Conservation (phyloP, 2,329 filamentous ascomycete species). For the Fusarium anguioides region DNA sequence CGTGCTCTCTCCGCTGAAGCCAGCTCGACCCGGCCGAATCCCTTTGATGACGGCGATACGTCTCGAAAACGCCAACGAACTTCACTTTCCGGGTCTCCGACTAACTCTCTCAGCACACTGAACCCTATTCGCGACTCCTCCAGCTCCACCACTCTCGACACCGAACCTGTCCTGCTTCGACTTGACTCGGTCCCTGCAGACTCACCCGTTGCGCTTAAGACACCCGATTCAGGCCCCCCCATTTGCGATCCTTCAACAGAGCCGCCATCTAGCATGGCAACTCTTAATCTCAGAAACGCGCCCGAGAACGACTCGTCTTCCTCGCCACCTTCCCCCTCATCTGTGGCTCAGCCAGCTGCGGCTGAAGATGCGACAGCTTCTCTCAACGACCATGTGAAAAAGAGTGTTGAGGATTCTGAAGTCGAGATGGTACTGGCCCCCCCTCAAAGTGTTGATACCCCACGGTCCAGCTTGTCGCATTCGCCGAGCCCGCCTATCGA, state of each 20-base stretch:
- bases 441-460: conserved; percentile 41
- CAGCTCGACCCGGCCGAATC: conserved; percentile 71
- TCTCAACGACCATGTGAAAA: conserved; percentile 50
- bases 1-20: conserved; percentile 72
- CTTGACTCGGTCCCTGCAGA: conserved; percentile 41
- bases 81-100: conserved; percentile 66
- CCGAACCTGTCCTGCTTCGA: conserved; percentile 44
- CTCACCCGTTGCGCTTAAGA: conserved; percentile 55
- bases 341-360: conserved; percentile 38
- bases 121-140: conserved; percentile 49
- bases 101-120: conserved; percentile 61
- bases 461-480: conserved; percentile 53
- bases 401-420: conserved; percentile 61
- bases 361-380: background rate
- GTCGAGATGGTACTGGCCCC: conserved; percentile 48
- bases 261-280: conserved; percentile 66
- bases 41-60: conserved; percentile 69
- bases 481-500: conserved; percentile 59
- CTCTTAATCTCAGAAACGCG: conserved; percentile 67
- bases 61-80: conserved; percentile 72
- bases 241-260: conserved; percentile 48
- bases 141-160: conserved; percentile 48
- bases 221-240: conserved; percentile 53
- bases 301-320: conserved; percentile 56
- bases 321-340: conserved; percentile 56